A percentile compares a stretch with the other conserved stretches of the same genome.
These are phyloP conservation scores for Penicillium ochrochloron DNA, from an alignment of 495 filamentous ascomycete species.

Conservation along the genomic window DNA sequence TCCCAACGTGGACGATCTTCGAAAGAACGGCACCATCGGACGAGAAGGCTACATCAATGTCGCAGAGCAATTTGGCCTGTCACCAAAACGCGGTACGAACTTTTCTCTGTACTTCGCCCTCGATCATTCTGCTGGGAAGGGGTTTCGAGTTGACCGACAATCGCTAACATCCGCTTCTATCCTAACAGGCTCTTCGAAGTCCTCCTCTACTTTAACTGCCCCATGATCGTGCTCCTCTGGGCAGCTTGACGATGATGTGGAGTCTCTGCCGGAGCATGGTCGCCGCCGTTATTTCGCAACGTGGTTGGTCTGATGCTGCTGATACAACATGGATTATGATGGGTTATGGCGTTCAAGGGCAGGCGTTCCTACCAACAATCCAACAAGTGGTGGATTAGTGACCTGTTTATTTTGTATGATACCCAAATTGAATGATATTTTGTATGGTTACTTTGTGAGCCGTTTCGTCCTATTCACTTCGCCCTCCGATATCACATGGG, in stretches of 20 bases:
- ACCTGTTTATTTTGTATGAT: background rate
- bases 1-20: constrained; percentile 48
- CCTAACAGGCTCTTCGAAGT: constrained; percentile 45
- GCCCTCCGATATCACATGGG: no score
- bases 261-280: background rate
- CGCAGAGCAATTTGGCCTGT: constrained; percentile 64
- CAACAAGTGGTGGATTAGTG: background rate
- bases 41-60: constrained; percentile 71
- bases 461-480: no score
- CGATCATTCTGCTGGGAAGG: background rate
- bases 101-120: constrained; percentile 31
- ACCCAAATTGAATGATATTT: constrained; percentile 1
- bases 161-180: background rate
- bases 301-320: background rate
- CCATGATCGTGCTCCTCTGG: constrained; percentile 32
- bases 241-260: background rate
- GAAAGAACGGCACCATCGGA: constrained; percentile 40
- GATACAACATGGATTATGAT: background rate
- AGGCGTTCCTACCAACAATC: background rate
- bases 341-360: background rate
- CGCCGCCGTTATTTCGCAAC: background rate
- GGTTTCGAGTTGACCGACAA: background rate
- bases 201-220: constrained; percentile 47
- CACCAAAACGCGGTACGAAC: constrained; percentile 54
- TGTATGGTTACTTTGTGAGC: background rate